A percentile compares a stretch with the other conserved stretches of the same genome.
These are phyloP conservation scores for Globisporangium nodosum DNA, from an alignment of 352 stramenopile species.

Conservation along the genomic window DNA sequence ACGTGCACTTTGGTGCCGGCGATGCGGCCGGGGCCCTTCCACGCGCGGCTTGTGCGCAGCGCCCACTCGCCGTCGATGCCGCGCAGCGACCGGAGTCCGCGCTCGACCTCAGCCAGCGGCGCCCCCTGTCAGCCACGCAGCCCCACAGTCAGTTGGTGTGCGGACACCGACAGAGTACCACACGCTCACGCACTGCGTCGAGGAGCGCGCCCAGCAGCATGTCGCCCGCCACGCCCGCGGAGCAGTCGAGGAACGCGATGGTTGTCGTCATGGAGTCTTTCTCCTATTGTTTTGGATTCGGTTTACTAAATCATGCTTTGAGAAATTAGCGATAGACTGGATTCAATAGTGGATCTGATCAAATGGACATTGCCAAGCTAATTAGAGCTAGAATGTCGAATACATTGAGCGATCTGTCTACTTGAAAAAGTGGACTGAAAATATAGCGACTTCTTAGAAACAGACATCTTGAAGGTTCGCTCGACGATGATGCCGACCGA, in stretches of 20 bases:
- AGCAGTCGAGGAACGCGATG: slow-evolving; percentile 88
- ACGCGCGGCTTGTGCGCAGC: slow-evolving; percentile 59
- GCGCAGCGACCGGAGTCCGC: slow-evolving; percentile 45
- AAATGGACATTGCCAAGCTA: too few relatives aligned
- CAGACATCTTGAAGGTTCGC: too few relatives aligned
- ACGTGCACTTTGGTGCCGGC: slow-evolving; percentile 88
- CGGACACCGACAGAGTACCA: slow-evolving; percentile 1
- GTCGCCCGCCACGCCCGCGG: slow-evolving; percentile 85
- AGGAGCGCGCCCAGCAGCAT: slow-evolving; percentile 89
- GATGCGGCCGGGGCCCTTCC: slow-evolving; percentile 87
- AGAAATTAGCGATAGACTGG: too few relatives aligned
- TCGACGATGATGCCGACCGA: too few relatives aligned
- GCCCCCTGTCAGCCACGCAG: slow-evolving; percentile 36
- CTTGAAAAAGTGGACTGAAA: too few relatives aligned
- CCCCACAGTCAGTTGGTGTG: neutral
- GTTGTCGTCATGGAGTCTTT: slow-evolving; percentile 6
- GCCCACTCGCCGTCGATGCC: slow-evolving; percentile 85
- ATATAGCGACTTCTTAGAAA: too few relatives aligned
- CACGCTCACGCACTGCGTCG: slow-evolving; percentile 55
- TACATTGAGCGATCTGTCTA: too few relatives aligned
- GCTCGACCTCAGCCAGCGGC: slow-evolving; percentile 46
- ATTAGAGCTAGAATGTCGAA: too few relatives aligned
- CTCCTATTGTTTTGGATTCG: too few relatives aligned
- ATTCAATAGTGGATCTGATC: too few relatives aligned
- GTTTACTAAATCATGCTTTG: too few relatives aligned